A percentile compares a stretch with the other conserved stretches of the same genome.
Evolutionary conservation across 2,329 filamentous ascomycete species (phyloP).

Genomic region (Pseudocercospora cruenta): DNA sequence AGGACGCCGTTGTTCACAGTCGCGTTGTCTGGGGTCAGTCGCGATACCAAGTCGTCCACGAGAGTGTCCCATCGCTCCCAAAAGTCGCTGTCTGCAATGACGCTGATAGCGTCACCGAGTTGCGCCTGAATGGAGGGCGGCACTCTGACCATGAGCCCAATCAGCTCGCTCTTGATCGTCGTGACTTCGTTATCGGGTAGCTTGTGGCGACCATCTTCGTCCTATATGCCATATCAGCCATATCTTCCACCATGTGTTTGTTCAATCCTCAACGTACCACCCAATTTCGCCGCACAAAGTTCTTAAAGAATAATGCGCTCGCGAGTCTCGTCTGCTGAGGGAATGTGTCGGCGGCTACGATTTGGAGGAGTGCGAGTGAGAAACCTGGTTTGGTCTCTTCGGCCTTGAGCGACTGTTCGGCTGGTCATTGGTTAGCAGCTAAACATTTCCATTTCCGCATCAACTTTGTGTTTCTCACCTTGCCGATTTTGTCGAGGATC

Average conservation of each 20-base stretch:
- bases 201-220: slow-evolving; percentile 94
- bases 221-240: slow-evolving; percentile 40
- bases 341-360: slow-evolving; percentile 75
- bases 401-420: slow-evolving; percentile 76
- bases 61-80: slow-evolving; percentile 96
- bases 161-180: slow-evolving; percentile 92
- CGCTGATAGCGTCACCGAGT: slow-evolving; percentile 92
- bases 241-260: slow-evolving; percentile 2
- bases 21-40: slow-evolving; percentile 79
- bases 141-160: slow-evolving; percentile 93
- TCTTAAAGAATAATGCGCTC: slow-evolving; percentile 95
- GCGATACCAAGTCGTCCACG: slow-evolving; percentile 86
- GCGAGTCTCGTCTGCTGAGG: slow-evolving; percentile 81
- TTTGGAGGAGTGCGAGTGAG: slow-evolving; percentile 82
- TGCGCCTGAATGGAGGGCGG: slow-evolving; percentile 87
- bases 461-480: slow-evolving; percentile 60
- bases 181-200: slow-evolving; percentile 78
- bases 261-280: slow-evolving; percentile 56
- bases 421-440: slow-evolving; percentile 51
- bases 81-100: slow-evolving; percentile 97
- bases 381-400: slow-evolving; percentile 85
- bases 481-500: slow-evolving; percentile 86
- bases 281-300: slow-evolving; percentile 94
- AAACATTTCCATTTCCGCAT: not conserved
- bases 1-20: slow-evolving; percentile 90